Evolutionary conservation across 1,284 basidiomycete genomes (phyloP).

Genomic region (Cryptococcus sp.): DNA sequence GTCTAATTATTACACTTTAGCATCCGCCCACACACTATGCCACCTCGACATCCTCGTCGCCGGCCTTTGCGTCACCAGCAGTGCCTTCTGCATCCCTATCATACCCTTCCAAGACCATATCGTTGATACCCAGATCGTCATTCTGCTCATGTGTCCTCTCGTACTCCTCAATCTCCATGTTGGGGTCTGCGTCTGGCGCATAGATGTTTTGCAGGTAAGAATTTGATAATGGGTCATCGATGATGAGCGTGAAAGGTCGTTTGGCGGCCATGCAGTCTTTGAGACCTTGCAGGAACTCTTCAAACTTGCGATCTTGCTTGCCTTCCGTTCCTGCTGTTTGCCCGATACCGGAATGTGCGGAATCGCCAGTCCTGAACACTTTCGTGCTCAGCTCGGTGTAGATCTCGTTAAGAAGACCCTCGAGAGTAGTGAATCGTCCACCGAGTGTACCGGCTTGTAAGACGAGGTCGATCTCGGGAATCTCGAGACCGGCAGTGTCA

Average conservation of each 20-base stretch:
- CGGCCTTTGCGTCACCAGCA: neutral
- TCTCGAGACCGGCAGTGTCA: conserved; percentile 84
- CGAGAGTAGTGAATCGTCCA: conserved; percentile 96
- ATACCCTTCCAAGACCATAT: conserved; percentile 91
- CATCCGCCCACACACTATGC: neutral
- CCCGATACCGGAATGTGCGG: conserved; percentile 40
- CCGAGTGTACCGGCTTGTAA: conserved; percentile 93
- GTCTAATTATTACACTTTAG: neutral
- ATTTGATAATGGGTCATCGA: conserved; percentile 95
- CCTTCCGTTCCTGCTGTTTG: conserved; percentile 44
- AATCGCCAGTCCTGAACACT: conserved; percentile 65
- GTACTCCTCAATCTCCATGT: conserved; percentile 82
- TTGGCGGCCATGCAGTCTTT: conserved; percentile 77
- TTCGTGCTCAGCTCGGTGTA: conserved; percentile 94
- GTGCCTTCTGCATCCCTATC: conserved; percentile 54
- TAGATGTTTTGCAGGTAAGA: conserved; percentile 96
- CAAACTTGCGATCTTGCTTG: conserved; percentile 64
- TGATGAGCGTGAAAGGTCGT: conserved; percentile 81
- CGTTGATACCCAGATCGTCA: conserved; percentile 93
- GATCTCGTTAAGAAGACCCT: conserved; percentile 91
- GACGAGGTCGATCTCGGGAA: conserved; percentile 94
- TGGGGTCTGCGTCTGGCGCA: conserved; percentile 87
- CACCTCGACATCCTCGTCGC: neutral
- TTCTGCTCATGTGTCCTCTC: conserved; percentile 88
- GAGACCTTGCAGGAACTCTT: conserved; percentile 74